A percentile compares a stretch with the other conserved stretches of the same genome.
Evolutionary conservation across 768 basidiomycete genomes (phyloP).

Genomic region (Sporobolomyces roseus): DNA sequence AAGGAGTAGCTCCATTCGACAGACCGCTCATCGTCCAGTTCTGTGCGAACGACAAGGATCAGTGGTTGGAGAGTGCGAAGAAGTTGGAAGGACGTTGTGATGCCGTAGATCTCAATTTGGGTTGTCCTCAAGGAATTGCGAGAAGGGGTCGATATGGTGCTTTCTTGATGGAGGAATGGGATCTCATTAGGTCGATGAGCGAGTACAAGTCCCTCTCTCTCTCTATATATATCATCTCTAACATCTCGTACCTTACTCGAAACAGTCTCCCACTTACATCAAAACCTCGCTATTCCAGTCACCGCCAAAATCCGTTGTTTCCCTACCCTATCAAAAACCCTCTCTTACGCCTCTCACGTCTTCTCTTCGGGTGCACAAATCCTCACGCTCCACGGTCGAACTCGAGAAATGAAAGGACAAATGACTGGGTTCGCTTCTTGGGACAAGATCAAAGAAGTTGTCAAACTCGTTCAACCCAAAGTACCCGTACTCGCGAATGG

Average conservation of each 20-base stretch:
- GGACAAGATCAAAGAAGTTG: conserved; percentile 81
- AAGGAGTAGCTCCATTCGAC: conserved; percentile 59
- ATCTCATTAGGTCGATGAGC: conserved; percentile 74
- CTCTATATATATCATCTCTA: too few species aligned
- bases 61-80: conserved; percentile 71
- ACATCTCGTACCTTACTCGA: too few species aligned
- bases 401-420: conserved; percentile 86
- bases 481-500: conserved; percentile 97
- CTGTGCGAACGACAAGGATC: conserved; percentile 81
- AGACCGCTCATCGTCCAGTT: conserved; percentile 55
- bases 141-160: conserved; percentile 78
- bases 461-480: conserved; percentile 65
- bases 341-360: conserved; percentile 93
- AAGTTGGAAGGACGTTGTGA: conserved; percentile 70
- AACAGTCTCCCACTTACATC: conserved; percentile 73
- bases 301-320: conserved; percentile 96
- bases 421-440: conserved; percentile 47
- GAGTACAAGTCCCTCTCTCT: conserved; percentile 32
- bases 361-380: conserved; percentile 93
- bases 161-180: conserved; percentile 94
- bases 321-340: conserved; percentile 74
- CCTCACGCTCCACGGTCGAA: conserved; percentile 85
- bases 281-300: conserved; percentile 80
- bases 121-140: conserved; percentile 89
- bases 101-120: conserved; percentile 88